phyloP scores from a whole-genome alignment of 2,329 filamentous ascomycete genomes.

The Ophiostoma sp. region DNA sequence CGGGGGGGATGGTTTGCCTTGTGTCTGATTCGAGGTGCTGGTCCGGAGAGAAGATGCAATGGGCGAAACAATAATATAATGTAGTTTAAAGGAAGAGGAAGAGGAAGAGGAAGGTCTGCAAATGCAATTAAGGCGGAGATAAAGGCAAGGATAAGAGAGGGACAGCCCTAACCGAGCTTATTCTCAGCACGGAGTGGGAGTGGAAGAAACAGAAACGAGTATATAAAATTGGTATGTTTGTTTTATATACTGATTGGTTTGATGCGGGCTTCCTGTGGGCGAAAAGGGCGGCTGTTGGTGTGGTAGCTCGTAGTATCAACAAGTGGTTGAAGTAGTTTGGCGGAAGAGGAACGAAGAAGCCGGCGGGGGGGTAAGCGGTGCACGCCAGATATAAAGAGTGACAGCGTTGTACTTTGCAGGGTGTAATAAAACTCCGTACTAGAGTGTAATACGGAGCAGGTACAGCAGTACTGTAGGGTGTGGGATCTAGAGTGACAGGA shows the following conservation, averaged over 20 bases:
- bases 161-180: background rate
- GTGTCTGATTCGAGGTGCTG: background rate
- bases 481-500: background rate
- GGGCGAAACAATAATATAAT: background rate
- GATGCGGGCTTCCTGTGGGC: background rate
- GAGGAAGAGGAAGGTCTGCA: background rate
- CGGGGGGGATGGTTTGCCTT: background rate
- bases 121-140: background rate
- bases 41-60: background rate
- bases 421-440: background rate
- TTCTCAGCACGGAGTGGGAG: background rate
- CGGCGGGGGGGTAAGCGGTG: background rate
- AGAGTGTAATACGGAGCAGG: background rate
- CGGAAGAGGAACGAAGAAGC: slow-evolving; percentile 10
- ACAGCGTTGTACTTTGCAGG: background rate
- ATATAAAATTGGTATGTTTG: background rate
- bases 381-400: background rate
- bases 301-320: background rate
- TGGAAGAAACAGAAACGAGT: background rate
- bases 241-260: background rate
- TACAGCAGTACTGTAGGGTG: no score
- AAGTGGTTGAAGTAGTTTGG: background rate
- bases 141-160: background rate
- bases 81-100: background rate
- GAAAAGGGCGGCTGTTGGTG: slow-evolving; percentile 7